Base-by-base conservation (phyloP, 192 early-diverging fungal species). In the Coemansia sp. region DNA sequence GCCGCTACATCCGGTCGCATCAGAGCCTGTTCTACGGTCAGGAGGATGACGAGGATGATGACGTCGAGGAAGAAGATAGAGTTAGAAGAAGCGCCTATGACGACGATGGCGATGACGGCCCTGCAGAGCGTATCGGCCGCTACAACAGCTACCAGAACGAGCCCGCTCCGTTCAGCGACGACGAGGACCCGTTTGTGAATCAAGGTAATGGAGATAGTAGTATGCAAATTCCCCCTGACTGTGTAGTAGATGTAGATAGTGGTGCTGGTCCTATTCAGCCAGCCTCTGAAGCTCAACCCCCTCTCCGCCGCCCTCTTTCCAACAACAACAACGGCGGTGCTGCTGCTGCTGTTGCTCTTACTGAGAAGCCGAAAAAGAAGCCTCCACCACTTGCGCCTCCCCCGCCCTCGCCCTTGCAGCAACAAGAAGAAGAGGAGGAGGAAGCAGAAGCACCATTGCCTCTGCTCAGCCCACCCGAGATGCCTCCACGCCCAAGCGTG, bases 101-200 rank as follows among this genome's bases (percentile, higher is more conserved):
- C 53, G 76, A 58, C 32, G 70, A 70, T 17, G 65, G 61, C 22
- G 69, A 42, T 5, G 46, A 78, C 40, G 81, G 76, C 0, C 76
- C 78, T 2, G 78, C 70, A 3, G 78, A 57, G 29, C 65, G 76
- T 22, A 83, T 83, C 53, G 76, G 68, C 5, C 73, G 73, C 3
- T 83, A 66, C 67, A 70, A 59, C 65, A 83, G 73, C 53, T 75
- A 83, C 56, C 81, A 79, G 70, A 79, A 75, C 62, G 81, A 78
- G 67, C 64, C 20, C 3, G 49, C 49, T 5, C 49, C 49, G 20
- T 48, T 49, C 19, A 33, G 42, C 32, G 61, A 45, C 5, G 61
- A 50, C 61, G 19, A 49, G 10, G 46, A 23, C 32, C 5, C 33
- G n/a, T 20, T 32, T 23, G 45, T 20, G 13, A 33, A 34, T 20